Percentiles rank a stretch among this genome's conserved stretches.
phyloP scores from a whole-genome alignment of 73 alveolate species.

The Stentor roeselii region DNA sequence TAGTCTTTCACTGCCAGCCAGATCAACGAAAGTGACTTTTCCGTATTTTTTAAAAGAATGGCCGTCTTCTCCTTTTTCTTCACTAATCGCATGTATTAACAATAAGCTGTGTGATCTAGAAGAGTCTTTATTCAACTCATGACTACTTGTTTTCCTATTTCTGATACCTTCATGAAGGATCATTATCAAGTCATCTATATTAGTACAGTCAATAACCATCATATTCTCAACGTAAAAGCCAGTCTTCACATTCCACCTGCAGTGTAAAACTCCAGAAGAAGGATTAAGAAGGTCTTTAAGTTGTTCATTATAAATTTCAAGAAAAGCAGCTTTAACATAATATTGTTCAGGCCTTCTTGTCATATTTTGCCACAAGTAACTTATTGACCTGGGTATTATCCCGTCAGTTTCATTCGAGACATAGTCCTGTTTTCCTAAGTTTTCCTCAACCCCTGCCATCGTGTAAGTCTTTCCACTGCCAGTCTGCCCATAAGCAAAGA shows the following conservation, averaged over 20 bases:
- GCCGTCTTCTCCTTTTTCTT: constrained; percentile 78
- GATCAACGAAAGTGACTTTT: constrained; percentile 94
- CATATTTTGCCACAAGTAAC: constrained; percentile 86
- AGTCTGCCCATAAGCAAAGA: constrained; percentile 98
- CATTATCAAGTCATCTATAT: constrained; percentile 87
- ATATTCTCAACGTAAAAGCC: constrained; percentile 98
- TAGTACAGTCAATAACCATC: constrained; percentile 95
- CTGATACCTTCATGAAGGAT: constrained; percentile 98
- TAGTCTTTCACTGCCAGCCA: constrained; percentile 98
- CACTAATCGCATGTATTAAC: constrained; percentile 92
- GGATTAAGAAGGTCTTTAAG: constrained; percentile 89
- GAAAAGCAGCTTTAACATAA: constrained; percentile 88
- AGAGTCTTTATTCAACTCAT: constrained; percentile 96
- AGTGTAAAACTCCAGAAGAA: constrained; percentile 74
- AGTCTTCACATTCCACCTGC: constrained; percentile 96
- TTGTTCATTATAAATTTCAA: constrained; percentile 92
- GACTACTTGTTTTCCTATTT: constrained; percentile 95
- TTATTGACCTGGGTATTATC: constrained; percentile 84
- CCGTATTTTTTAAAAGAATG: constrained; percentile 95
- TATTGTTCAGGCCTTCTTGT: constrained; percentile 76
- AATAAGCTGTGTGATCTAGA: constrained; percentile 95
- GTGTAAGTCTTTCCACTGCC: constrained; percentile 98
- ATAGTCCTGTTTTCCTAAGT: constrained; percentile 81
- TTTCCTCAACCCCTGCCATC: constrained; percentile 85
- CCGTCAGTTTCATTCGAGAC: constrained; percentile 90